Base-by-base conservation (phyloP, 768 basidiomycete species). In the Scleroderma citrinum region DNA sequence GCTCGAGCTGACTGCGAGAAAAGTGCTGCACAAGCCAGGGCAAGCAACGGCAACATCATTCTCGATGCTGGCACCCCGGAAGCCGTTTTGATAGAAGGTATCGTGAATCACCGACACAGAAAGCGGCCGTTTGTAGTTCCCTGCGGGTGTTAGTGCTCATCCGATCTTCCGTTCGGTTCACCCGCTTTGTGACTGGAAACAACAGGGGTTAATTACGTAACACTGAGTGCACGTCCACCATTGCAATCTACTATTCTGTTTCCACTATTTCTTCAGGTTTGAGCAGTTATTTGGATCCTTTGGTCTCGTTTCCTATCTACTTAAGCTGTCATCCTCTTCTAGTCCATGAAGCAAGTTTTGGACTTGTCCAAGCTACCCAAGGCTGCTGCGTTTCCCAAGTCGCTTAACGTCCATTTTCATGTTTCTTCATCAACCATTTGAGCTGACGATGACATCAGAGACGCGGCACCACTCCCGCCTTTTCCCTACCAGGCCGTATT, bases 401-500 rank as follows among this genome's bases (percentile, higher is more conserved):
- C 48, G 16, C 16, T 49, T 13, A 49, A 49, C 5, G 48, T 49
- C 40, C 26, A n/a, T 29, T 42, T 12, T 42, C 11, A n/a, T 16
- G 1, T 5, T 4, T 24, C 19, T n/a, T 41, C 23, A 3, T 16
- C 3, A n/a, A 16, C 11, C 8, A 8, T 29, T 29, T 29, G 26
- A 8, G 16, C 24, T 42, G 24, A 29, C 14, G 24, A 17, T n/a
- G 5, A 8, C 1, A n/a, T 0, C 35, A 58, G 56, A 30, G 49
- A 7, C 60, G 56, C 3, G 29, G 30, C 29, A 41, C 57, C 0
- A 32, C 58, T 1, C 59, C 52, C 0, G 54, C 59, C 1, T 51
- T 52, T 21, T 56, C 55, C 4, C 53, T 54, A 11, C 60, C 56
- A 0, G 35, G 49, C 40, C 47, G 46, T 37, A 37, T 56, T 39